phyloP scores from a whole-genome alignment of 371 early-diverging fungal species.

The Circinella minor region DNA sequence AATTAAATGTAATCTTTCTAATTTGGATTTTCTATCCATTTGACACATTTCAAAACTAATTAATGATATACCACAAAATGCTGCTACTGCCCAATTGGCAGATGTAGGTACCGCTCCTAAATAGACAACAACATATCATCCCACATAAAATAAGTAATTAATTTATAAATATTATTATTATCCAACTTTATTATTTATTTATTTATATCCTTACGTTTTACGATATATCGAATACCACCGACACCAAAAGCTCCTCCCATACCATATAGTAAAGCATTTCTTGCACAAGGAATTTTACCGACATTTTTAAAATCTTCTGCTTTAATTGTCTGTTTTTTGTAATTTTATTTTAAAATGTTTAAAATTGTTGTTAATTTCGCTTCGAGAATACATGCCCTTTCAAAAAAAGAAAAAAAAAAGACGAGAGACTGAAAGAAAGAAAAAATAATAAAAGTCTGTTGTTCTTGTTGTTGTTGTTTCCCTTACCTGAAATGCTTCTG shows the following conservation, averaged over 20 bases:
- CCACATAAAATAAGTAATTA: too few species aligned
- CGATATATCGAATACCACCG: slow-evolving; percentile 43
- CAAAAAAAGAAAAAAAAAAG: too few species aligned
- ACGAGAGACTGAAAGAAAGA: neutral
- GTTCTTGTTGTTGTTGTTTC: neutral
- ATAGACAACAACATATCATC: neutral
- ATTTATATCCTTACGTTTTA: slow-evolving; percentile 30
- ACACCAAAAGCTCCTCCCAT: slow-evolving; percentile 49
- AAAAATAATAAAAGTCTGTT: too few species aligned
- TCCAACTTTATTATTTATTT: too few species aligned
- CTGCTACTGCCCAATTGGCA: slow-evolving; percentile 56
- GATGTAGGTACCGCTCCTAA: slow-evolving; percentile 35
- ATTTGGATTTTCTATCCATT: slow-evolving; percentile 43
- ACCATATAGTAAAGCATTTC: slow-evolving; percentile 51
- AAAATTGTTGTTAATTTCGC: neutral
- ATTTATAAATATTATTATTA: too few species aligned
- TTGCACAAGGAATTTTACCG: slow-evolving; percentile 54
- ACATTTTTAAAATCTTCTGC: slow-evolving; percentile 51
- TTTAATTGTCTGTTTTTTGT: slow-evolving; percentile 41
- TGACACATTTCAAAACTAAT: slow-evolving; percentile 52
- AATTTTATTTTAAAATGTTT: neutral
- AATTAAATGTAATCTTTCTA: slow-evolving; percentile 44
- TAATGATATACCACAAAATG: slow-evolving; percentile 46
- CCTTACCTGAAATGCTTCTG: slow-evolving; percentile 19
- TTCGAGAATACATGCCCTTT: too few species aligned